These are phyloP conservation scores for Cystofilobasidium ferigula DNA, from an alignment of 768 basidiomycete species.

Conservation along the genomic window DNA sequence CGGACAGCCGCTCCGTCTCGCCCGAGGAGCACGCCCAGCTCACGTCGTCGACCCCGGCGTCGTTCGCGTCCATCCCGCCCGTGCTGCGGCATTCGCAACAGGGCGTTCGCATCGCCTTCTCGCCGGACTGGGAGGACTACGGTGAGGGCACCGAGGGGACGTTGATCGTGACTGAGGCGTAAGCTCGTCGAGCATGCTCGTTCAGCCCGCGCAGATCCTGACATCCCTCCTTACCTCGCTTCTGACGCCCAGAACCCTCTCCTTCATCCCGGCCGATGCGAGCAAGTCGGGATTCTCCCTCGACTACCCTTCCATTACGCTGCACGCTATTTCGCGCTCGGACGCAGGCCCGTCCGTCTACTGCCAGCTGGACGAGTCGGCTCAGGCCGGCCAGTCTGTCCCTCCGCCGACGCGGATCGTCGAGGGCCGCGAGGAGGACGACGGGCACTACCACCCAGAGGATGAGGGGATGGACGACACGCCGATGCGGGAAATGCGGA, in stretches of 20 bases:
- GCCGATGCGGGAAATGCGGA: slow-evolving; percentile 68
- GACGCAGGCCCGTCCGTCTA: slow-evolving; percentile 61
- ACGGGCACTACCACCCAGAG: slow-evolving; percentile 29
- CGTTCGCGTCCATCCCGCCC: slow-evolving; percentile 75
- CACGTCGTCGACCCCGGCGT: slow-evolving; percentile 66
- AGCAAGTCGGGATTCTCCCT: slow-evolving; percentile 58
- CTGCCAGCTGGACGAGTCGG: slow-evolving; percentile 80
- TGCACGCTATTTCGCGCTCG: slow-evolving; percentile 79
- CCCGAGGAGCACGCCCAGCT: slow-evolving; percentile 58
- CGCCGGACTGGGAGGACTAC: slow-evolving; percentile 58
- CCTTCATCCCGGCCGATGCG: slow-evolving; percentile 52
- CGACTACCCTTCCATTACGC: slow-evolving; percentile 76
- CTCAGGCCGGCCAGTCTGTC: slow-evolving; percentile 24
- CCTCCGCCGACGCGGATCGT: slow-evolving; percentile 5
- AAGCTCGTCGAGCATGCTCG: no score
- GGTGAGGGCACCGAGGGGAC: slow-evolving; percentile 52
- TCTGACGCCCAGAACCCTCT: slow-evolving; percentile 49
- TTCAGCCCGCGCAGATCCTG: slow-evolving; percentile 23
- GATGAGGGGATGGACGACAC: slow-evolving; percentile 40
- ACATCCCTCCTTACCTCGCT: slow-evolving; percentile 17
- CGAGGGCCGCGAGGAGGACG: slow-evolving; percentile 21
- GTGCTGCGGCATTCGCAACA: slow-evolving; percentile 64
- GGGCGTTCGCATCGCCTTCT: slow-evolving; percentile 56
- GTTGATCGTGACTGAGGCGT: slow-evolving; percentile 82
- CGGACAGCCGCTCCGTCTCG: slow-evolving; percentile 46